phyloP scores from a whole-genome alignment of 2,329 filamentous ascomycete species.

The Penicillium sp. region DNA sequence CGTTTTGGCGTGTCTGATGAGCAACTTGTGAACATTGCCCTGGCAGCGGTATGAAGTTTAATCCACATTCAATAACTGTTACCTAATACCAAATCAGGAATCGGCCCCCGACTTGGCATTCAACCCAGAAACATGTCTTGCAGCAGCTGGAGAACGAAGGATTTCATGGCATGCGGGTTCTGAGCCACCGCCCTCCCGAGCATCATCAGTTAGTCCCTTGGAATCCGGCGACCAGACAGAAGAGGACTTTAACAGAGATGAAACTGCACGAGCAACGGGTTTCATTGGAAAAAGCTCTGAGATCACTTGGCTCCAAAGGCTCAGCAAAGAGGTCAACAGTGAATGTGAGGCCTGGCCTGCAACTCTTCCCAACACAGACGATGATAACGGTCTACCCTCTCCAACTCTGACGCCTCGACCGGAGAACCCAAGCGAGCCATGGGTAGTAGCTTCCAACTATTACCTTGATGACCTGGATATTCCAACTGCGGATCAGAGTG shows the following conservation, averaged over 20 bases:
- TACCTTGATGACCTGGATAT: slow-evolving; percentile 46
- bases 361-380: slow-evolving; percentile 16
- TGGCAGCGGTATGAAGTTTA: slow-evolving; percentile 31
- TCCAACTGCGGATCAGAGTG: slow-evolving; percentile 34
- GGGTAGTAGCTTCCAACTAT: slow-evolving; percentile 37
- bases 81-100: slow-evolving; percentile 27
- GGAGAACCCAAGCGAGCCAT: slow-evolving; percentile 25
- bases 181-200: slow-evolving; percentile 24
- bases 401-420: slow-evolving; percentile 28
- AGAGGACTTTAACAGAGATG: slow-evolving; percentile 45
- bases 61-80: neutral
- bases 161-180: slow-evolving; percentile 20
- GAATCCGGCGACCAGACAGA: slow-evolving; percentile 43
- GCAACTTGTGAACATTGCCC: slow-evolving; percentile 36
- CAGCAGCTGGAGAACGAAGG: slow-evolving; percentile 20
- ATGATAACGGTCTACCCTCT: slow-evolving; percentile 29
- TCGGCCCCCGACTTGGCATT: slow-evolving; percentile 23
- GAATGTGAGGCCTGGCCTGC: slow-evolving; percentile 24
- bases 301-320: slow-evolving; percentile 46
- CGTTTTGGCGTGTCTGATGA: slow-evolving; percentile 40
- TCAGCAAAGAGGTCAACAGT: slow-evolving; percentile 36
- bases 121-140: slow-evolving; percentile 19
- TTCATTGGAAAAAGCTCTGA: slow-evolving; percentile 49
- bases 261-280: slow-evolving; percentile 40
- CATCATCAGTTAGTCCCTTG: slow-evolving; percentile 35